Conservation (phyloP, 2,329 filamentous ascomycete species). For the Huntiella abstrusa region DNA sequence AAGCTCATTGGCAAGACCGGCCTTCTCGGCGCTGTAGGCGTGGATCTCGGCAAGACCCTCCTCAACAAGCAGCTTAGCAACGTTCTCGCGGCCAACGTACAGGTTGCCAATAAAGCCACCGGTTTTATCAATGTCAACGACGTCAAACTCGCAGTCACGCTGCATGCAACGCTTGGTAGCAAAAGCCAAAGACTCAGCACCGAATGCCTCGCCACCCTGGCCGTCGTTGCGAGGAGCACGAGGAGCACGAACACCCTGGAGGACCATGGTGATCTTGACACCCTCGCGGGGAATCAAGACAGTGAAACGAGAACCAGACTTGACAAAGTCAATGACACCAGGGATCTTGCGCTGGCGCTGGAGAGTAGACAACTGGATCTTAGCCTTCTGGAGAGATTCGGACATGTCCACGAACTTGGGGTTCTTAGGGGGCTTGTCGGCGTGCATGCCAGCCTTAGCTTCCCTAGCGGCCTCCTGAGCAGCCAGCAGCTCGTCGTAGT, state of each 20-base stretch:
- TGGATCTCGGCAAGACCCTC: conserved; percentile 88
- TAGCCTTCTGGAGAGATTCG: conserved; percentile 84
- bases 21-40: conserved; percentile 88
- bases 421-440: conserved; percentile 64
- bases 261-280: conserved; percentile 83
- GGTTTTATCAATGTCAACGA: conserved; percentile 87
- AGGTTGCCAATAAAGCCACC: conserved; percentile 93
- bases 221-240: conserved; percentile 60
- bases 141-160: conserved; percentile 87
- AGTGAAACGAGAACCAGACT: conserved; percentile 88
- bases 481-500: conserved; percentile 75
- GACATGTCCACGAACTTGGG: conserved; percentile 80
- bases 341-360: conserved; percentile 85
- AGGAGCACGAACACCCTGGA: conserved; percentile 81
- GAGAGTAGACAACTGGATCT: conserved; percentile 74
- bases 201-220: conserved; percentile 76
- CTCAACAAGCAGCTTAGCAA: conserved; percentile 81
- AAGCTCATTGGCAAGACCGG: conserved; percentile 72
- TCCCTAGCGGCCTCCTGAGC: conserved; percentile 71
- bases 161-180: conserved; percentile 79
- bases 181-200: conserved; percentile 83
- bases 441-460: conserved; percentile 89
- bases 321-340: conserved; percentile 90
- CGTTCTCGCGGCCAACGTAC: conserved; percentile 87
- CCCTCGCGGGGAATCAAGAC: conserved; percentile 81